Evolutionary conservation across 257 asterid genomes (phyloP), one percentile per base, ranked within the genome.

Genomic region (Capsicum chinense): DNA sequence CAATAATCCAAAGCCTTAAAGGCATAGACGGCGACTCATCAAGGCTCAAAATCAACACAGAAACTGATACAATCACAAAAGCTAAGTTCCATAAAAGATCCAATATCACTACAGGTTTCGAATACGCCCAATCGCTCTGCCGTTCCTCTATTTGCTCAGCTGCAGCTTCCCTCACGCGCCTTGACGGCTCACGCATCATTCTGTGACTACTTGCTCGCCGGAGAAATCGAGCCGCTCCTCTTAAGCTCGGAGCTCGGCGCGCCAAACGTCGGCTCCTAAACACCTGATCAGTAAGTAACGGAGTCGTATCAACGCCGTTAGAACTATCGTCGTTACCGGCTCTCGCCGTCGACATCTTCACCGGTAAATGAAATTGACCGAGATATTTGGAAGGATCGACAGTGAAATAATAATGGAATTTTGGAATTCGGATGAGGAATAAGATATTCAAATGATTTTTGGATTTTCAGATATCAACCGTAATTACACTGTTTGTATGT

Each of bases 101-200:
- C 8, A 95, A 86, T 16, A 93, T 84, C n/a, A 95, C 95, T 21
- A 95, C 88, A 33, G 97, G 98, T 91, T 92, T 95, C 5, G 98
- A 95, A 88, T 95, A 92, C 1, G 97, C 97, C 98, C 98, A 95
- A 80, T 95, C 97, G 91, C 92, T 95, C 69, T 95, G 98, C 6
- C 97, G 86, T 80, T 93, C 97, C 88, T 93, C 97, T 85, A 90
- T 89, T 85, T 90, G 93, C 85, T 88, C 91, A 11, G 91, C 93
- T 10, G 93, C 93, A 50, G 91, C 86, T 70, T 90, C 93, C 6
- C 93, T 87, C 54, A 90, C 93, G 56, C 91, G 86, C 79, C 86
- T 83, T 8, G 93, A 90, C 14, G 91, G 88, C 88, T 86, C 91
- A 37, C 90, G 83, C 91, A 90, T 81, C 89, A 89, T 37, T 52